Base-by-base conservation (phyloP, 108 stramenopile species). In the Fragilariopsis cylindrus region DNA sequence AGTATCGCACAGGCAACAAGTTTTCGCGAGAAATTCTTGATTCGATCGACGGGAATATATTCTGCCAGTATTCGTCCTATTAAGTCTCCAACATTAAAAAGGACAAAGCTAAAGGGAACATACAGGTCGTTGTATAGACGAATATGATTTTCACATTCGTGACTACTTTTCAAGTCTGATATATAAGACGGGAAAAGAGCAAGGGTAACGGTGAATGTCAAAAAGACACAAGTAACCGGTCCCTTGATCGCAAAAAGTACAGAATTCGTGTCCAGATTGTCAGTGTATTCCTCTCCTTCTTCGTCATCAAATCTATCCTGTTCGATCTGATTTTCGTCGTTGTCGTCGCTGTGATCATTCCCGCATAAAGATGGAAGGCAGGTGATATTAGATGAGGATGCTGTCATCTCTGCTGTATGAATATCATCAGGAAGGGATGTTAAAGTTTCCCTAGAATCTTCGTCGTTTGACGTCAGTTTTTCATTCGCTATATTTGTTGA, bases 41-140 rank as follows among this genome's bases (percentile, higher is more conserved):
- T 71, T 44, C 54, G 70, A 15, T 53, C 42, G 5, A 71, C 58
- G 39, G 70, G 72, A n/a, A 76, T 60, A 47, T 71, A 60, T 39
- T 54, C 72, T 18, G 79, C 48, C 18, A 78, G 57, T 15, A 76
- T 11, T 12, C 87, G 72, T n/a, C 87, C 87, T 11, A 60, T 63
- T 13, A 88, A 69, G 66, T 88, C 87, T 50, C 76, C 78, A 40
- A 78, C 45, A 74, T 88, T 88, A 77, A 85, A 88, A 4, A 82
- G n/a, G 16, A 85, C 75, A 75, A 88, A 85, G 66, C 75, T 78
- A 11, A 79, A 48, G 11, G 87, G 84, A 0, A 77, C 58, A 46
- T 79, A 88, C 3, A 88, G 73, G 65, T 88, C 87, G 73, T 88
- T 85, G 73, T 19, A n/a, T 8, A 83, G 49, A 21, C 87, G 79